Evolutionary conservation across 345 rosid species (phyloP).

Genomic region (Fremontodendron californicum): DNA sequence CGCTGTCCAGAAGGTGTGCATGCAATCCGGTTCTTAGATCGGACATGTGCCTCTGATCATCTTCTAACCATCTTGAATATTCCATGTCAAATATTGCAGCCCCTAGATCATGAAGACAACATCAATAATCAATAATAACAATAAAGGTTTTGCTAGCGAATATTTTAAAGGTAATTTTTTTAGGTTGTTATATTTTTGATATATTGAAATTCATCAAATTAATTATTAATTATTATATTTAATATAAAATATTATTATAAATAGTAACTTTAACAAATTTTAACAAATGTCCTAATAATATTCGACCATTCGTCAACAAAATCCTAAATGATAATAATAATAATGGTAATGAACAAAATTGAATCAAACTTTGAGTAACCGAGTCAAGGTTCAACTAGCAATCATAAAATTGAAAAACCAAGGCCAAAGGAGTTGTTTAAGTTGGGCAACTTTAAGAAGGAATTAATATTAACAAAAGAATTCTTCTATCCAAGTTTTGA

Average conservation of each 20-base stretch:
- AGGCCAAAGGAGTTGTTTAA: background rate
- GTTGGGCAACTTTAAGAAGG: background rate
- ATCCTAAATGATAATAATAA: too few relatives aligned
- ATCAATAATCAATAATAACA: too few relatives aligned
- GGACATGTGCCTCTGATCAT: constrained; percentile 75
- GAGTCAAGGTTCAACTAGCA: constrained; percentile 16
- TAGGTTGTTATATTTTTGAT: too few relatives aligned
- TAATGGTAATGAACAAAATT: too few relatives aligned
- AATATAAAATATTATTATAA: too few relatives aligned
- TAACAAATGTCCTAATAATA: too few relatives aligned
- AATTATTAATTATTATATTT: too few relatives aligned
- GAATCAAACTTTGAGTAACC: background rate
- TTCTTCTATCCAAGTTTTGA: background rate
- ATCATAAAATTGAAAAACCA: background rate
- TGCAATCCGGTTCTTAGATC: constrained; percentile 74
- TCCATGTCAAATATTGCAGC: constrained; percentile 94
- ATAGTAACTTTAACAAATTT: too few relatives aligned
- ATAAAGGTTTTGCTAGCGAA: too few relatives aligned
- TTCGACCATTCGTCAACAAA: background rate
- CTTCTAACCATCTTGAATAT: constrained; percentile 93
- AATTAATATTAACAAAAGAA: background rate
- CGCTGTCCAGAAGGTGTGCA: constrained; percentile 69
- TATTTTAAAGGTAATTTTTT: too few relatives aligned
- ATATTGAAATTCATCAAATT: background rate
- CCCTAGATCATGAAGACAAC: constrained; percentile 30